Evolutionary conservation across 208 protist species (phyloP), one percentile per base, ranked within the genome.

Genomic region (Wallacemonas sp.): DNA sequence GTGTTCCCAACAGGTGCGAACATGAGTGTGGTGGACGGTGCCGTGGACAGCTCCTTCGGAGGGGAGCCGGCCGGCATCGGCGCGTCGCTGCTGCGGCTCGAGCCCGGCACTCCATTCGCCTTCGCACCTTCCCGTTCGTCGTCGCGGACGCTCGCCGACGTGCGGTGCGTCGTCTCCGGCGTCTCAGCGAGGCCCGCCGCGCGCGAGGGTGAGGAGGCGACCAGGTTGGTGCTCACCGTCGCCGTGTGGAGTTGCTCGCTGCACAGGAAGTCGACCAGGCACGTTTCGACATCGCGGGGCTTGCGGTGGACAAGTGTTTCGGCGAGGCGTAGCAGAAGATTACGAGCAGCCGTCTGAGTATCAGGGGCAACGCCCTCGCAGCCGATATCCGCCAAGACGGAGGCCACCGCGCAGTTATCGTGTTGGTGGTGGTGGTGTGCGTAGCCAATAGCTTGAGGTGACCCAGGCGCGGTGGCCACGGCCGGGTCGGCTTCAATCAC

Each of bases 221-320:
- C 54, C 22, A 57, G 37, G 50, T 52, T 65, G 52, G 63, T 64
- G 34, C 63, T 64, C 32, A 53, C 50, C 4, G 48, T 44, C 19
- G 44, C 45, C 10, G 45, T 48, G 37, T 38, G 38, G 29, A 85
- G 68, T 45, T 76, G 46, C 3, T 67, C 63, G 2, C 70, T 71
- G 26, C 67, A 45, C 21, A 89, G 66, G 67, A 79, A 46, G 57
- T 89, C 82, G 12, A 89, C 61, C 4, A 89, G 66, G 46, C 59
- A 80, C 72, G 81, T 73, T 44, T 85, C 79, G 26, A 79, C 75
- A 59, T 89, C 82, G 37, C 78, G 78, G 17, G 79, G 71, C 9
- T 66, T 63, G 44, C 63, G 68, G 21, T 58, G 59, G 21, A 89
- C 71, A 12, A 82, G 32, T 21, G 71, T 64, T 13, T 36, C 34